Base-by-base conservation (phyloP, 192 early-diverging fungal genomes). In the Glomus cerebriforme region DNA sequence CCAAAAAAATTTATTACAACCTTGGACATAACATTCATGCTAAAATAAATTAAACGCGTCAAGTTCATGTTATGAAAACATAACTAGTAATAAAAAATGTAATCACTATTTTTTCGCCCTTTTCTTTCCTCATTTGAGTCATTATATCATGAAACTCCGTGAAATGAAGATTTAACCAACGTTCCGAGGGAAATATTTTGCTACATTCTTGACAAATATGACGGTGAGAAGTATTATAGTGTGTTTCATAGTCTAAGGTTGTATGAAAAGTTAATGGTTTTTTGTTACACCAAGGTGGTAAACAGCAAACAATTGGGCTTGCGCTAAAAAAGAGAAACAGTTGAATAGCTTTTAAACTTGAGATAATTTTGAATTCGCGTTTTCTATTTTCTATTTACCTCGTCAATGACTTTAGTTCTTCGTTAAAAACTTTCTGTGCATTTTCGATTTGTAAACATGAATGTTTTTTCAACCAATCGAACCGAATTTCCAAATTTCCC, bases 11-110 rank as follows among this genome's bases (percentile, higher is more conserved):
- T 82, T 80, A 6, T 80, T 70, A 64, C 89, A 90, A 1, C 77
- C 82, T 49, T 88, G 85, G 10, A 90, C 86, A 60, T 80, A 90
- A 70, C 89, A 90, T 32, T 74, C 80, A 66, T 86, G 86, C 89
- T 90, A 80, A 8, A 24, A 31, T 34, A 62, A n/a, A 62, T 15
- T 26, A 73, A 29, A 19, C 35, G 29, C 10, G 9, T 39, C 5
- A 54, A 47, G 29, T 60, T 32, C 15, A 37, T 17, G 32, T 1
- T n/a, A 58, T 65, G 37, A 70, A n/a, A 64, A 32, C 24, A 35
- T 13, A n/a, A n/a, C n/a, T 27, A 76, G 70, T 60, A 35, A 3
- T 9, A 19, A 63, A 10, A 71, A 0, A 35, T 29, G 24, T 49
- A 22, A 83, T 79, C 85, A 87, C 89, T 12, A 83, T 86, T 31